Evolutionary conservation across 352 stramenopile genomes (phyloP).

Genomic region (Phytopythium boreale): DNA sequence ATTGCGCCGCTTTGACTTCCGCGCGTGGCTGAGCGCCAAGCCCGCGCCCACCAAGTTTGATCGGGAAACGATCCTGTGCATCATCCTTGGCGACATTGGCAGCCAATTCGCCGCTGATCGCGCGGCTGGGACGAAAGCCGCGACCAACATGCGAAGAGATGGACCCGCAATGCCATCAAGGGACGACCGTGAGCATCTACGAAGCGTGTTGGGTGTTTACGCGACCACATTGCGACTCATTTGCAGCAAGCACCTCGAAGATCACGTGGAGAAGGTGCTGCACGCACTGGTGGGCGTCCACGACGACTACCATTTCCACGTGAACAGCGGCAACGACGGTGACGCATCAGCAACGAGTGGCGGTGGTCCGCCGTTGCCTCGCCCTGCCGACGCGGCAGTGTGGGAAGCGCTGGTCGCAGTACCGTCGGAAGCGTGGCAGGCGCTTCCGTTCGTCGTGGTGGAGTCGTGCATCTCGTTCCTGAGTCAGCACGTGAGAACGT

Average conservation of each 20-base stretch:
- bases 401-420: conserved; percentile 69
- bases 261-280: conserved; percentile 81
- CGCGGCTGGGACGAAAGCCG: conserved; percentile 3
- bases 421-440: conserved; percentile 42
- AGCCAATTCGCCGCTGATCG: conserved; percentile 49
- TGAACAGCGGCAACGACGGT: conserved; percentile 13
- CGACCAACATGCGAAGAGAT: neutral
- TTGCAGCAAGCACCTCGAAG: conserved; percentile 57
- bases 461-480: conserved; percentile 51
- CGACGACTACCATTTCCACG: conserved; percentile 75
- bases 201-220: conserved; percentile 71
- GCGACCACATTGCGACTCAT: conserved; percentile 69
- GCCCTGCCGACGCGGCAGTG: conserved; percentile 54
- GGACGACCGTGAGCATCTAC: conserved; percentile 19
- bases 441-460: conserved; percentile 36
- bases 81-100: conserved; percentile 71
- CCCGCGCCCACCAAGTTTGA: conserved; percentile 69
- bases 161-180: neutral
- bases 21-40: conserved; percentile 64
- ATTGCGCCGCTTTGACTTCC: conserved; percentile 75
- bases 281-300: conserved; percentile 78
- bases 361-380: conserved; percentile 20
- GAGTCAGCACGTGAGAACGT: conserved; percentile 54
- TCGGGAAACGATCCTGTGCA: conserved; percentile 74
- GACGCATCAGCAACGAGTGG: neutral